Conservation (phyloP, 169 alveolate genomes). For the Amoebophrya sp. region DNA sequence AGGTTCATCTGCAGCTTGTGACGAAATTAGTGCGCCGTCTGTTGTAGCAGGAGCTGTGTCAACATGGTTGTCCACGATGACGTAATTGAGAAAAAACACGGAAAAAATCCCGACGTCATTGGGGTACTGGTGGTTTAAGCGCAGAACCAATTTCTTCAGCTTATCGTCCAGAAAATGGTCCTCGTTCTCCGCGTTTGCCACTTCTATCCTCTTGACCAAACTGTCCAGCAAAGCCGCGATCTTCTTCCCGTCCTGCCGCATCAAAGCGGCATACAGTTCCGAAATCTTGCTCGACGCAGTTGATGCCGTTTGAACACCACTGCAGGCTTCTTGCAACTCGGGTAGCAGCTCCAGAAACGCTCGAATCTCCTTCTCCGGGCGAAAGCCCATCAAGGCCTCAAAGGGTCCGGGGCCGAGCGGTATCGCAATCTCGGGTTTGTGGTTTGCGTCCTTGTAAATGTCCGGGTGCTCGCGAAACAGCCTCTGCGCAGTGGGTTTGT, state of each 20-base stretch:
- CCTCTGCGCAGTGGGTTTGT: conserved; percentile 62
- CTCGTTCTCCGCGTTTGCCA: neutral
- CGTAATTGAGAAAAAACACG: conserved; percentile 29
- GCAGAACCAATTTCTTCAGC: no score
- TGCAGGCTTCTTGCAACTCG: no score
- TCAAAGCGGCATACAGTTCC: neutral
- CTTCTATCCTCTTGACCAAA: neutral
- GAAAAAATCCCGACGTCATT: conserved; percentile 34
- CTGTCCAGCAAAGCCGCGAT: neutral
- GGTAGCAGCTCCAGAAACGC: neutral
- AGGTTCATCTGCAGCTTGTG: no score
- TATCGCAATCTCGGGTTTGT: conserved; percentile 83
- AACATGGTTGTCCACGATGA: no score
- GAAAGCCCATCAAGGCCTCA: conserved; percentile 69
- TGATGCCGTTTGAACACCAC: no score
- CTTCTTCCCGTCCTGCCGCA: neutral
- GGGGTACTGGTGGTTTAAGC: conserved; percentile 25
- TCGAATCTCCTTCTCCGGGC: neutral
- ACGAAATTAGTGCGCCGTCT: no score
- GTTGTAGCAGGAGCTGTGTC: neutral
- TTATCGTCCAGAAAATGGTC: no score
- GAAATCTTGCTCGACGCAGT: no score
- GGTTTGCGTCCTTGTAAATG: conserved; percentile 75
- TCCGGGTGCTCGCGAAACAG: conserved; percentile 59
- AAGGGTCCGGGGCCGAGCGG: conserved; percentile 66